Percentiles rank a stretch among this genome's conserved stretches.
phyloP scores from a whole-genome alignment of 139 green algal species.

The Spirogloea muscicola region DNA sequence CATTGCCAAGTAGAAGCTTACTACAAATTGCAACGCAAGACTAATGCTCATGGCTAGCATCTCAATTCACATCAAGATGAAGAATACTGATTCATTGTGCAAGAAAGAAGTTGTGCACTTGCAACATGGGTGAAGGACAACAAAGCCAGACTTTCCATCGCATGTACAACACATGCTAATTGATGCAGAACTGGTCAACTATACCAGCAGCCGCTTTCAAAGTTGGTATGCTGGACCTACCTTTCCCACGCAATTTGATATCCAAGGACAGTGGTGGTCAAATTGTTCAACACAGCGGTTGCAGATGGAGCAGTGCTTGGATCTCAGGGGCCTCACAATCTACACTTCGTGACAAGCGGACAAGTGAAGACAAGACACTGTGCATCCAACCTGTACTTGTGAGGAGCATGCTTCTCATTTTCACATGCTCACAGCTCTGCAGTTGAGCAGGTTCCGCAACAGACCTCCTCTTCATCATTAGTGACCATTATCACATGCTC shows the following conservation, averaged over 20 bases:
- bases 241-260: slow-evolving; percentile 70
- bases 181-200: no score
- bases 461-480: background rate
- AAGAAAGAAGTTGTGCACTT: background rate
- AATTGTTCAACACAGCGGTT: slow-evolving; percentile 68
- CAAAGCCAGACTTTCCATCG: no score
- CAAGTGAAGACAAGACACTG: background rate
- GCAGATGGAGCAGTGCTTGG: slow-evolving; percentile 53
- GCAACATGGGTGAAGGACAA: background rate
- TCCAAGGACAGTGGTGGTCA: slow-evolving; percentile 98
- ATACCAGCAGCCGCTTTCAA: no score
- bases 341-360: background rate
- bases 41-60: background rate
- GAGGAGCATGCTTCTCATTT: background rate
- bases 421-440: background rate
- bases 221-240: background rate
- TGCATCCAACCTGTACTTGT: background rate
- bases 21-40: background rate
- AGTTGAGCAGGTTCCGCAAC: background rate
- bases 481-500: background rate
- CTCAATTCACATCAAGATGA: no score
- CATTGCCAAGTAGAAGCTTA: background rate
- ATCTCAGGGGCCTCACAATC: slow-evolving; percentile 39
- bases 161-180: no score
- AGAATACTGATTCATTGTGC: background rate